Evolutionary conservation across 176 grass and related monocot genomes (phyloP).

Genomic region (Eremochloa ophiuroides): DNA sequence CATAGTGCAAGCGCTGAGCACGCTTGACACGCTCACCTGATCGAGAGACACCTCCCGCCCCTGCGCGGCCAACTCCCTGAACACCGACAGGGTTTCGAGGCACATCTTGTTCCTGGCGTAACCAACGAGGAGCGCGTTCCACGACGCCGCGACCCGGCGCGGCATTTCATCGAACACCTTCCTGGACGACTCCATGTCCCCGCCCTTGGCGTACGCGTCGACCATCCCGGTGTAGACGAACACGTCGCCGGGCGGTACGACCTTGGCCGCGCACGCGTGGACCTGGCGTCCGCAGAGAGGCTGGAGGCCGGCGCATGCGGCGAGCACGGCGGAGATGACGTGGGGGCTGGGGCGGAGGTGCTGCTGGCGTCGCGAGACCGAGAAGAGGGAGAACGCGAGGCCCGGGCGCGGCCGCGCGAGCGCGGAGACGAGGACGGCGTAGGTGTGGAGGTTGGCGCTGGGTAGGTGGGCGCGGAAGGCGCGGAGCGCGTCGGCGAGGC

Average conservation of each 20-base stretch:
- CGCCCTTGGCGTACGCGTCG: conserved; percentile 41
- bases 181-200: conserved; percentile 28
- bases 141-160: conserved; percentile 20
- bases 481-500: conserved; percentile 11
- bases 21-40: conserved; percentile 31
- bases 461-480: conserved; percentile 4
- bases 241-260: conserved; percentile 17
- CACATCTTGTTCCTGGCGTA: conserved; percentile 34
- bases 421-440: conserved; percentile 30
- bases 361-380: neutral
- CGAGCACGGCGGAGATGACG: conserved; percentile 24
- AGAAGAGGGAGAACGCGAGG: conserved; percentile 49
- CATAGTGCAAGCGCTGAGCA: conserved; percentile 16
- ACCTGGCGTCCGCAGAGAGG: conserved; percentile 13
- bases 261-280: conserved; percentile 38
- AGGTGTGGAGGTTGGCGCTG: conserved; percentile 15
- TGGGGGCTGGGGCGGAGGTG: conserved; percentile 28
- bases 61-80: conserved; percentile 6
- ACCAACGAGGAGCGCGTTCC: conserved; percentile 49
- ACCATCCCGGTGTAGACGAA: conserved; percentile 43
- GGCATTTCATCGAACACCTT: conserved; percentile 42
- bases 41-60: neutral
- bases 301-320: conserved; percentile 32
- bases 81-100: neutral
- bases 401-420: conserved; percentile 18